Evolutionary conservation across 1,284 basidiomycete genomes (phyloP).

Genomic region (Ceratobasidium sp.): DNA sequence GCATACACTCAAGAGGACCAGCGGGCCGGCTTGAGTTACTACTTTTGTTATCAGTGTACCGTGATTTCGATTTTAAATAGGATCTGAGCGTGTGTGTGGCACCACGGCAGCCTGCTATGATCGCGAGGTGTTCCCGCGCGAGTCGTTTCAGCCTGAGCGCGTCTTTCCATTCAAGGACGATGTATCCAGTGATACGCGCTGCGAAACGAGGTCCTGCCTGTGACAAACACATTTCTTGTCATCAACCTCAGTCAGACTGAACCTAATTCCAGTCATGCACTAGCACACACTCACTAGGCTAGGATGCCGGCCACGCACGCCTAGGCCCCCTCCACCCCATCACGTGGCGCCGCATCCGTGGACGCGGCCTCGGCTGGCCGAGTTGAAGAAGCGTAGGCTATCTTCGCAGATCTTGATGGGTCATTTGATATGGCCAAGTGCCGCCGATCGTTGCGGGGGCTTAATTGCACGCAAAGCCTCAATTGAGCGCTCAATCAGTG

Average conservation of each 20-base stretch:
- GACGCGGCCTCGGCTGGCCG: not conserved
- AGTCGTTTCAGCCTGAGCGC: slow-evolving; percentile 9
- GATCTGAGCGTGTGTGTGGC: not conserved
- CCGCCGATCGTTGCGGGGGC: not conserved
- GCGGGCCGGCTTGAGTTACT: not conserved
- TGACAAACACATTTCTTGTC: not conserved
- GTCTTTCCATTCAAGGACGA: not conserved
- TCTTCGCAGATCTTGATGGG: slow-evolving; percentile 7
- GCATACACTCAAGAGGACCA: slow-evolving; percentile 29
- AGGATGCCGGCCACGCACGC: not conserved
- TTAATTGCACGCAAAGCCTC: not conserved
- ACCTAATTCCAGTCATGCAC: not conserved
- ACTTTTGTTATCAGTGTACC: not conserved
- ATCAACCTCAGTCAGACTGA: not conserved
- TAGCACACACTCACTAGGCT: not conserved
- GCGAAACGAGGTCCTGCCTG: not conserved
- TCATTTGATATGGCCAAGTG: not conserved
- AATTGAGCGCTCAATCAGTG: not conserved
- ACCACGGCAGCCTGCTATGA: not conserved
- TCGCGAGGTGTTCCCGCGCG: not conserved
- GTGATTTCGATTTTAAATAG: not conserved
- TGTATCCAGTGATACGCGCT: not conserved
- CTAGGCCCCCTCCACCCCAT: not conserved
- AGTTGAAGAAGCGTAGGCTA: not conserved
- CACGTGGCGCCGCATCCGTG: not conserved